Conservation (phyloP, 352 stramenopile species). For the Phytopythium litorale region DNA sequence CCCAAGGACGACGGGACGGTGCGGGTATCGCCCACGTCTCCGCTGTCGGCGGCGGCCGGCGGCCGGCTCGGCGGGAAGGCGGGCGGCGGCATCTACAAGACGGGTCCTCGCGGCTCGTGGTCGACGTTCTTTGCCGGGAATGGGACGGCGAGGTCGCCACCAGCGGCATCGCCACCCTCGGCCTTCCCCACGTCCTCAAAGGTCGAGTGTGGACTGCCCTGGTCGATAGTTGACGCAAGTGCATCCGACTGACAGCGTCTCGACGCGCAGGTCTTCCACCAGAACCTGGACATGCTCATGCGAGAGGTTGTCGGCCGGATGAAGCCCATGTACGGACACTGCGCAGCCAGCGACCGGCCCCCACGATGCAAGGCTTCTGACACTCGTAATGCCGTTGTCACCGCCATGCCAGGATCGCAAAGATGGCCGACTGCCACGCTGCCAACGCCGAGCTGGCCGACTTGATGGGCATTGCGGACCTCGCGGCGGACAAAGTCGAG, state of each 20-base stretch:
- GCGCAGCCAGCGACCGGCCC: neutral
- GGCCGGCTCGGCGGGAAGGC: neutral
- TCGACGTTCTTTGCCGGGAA: conserved; percentile 29
- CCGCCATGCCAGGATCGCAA: conserved; percentile 31
- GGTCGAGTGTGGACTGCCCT: neutral
- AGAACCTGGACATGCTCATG: conserved; percentile 51
- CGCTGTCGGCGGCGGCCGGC: neutral
- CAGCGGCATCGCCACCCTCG: neutral
- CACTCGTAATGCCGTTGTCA: neutral
- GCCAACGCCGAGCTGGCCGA: conserved; percentile 33
- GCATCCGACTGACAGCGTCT: neutral
- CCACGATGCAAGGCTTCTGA: neutral
- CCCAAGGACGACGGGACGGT: conserved; percentile 9
- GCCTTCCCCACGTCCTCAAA: conserved; percentile 28
- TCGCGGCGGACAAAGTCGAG: conserved; percentile 36
- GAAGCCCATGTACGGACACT: conserved; percentile 4
- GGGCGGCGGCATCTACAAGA: conserved; percentile 14
- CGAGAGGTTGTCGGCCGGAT: conserved; percentile 30
- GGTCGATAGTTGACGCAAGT: neutral
- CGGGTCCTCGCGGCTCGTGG: conserved; percentile 36
- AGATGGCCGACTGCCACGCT: conserved; percentile 33
- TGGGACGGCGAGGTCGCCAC: neutral
- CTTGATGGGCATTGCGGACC: conserved; percentile 39
- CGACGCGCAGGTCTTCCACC: conserved; percentile 33
- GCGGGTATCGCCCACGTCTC: conserved; percentile 1